Evolutionary conservation across 805 yeast species (phyloP).

Genomic region (Metschnikowia koreensis): DNA sequence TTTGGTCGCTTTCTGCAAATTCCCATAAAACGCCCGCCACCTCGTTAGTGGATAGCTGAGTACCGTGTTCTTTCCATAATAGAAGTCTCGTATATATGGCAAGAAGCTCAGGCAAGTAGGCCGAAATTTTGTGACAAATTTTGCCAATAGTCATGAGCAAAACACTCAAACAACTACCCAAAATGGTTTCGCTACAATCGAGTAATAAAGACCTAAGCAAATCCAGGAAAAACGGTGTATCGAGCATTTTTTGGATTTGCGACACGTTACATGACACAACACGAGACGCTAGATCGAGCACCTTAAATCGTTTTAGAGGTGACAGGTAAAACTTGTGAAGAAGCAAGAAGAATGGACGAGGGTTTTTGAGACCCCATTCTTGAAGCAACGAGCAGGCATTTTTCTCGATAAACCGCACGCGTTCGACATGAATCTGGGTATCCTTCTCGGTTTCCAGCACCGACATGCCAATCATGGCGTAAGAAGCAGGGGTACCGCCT

Average conservation of each 20-base stretch:
- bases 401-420: conserved; percentile 45
- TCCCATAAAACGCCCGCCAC: conserved; percentile 18
- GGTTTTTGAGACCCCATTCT: conserved; percentile 41
- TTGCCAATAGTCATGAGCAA: conserved; percentile 43
- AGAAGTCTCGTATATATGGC: conserved; percentile 43
- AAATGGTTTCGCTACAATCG: conserved; percentile 41
- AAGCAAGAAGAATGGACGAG: conserved; percentile 34
- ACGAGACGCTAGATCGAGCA: conserved; percentile 36
- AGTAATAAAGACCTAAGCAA: conserved; percentile 38
- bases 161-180: conserved; percentile 34
- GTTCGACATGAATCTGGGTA: conserved; percentile 44
- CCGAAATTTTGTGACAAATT: conserved; percentile 32
- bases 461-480: conserved; percentile 19
- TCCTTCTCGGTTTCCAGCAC: conserved; percentile 18
- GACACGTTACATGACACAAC: conserved; percentile 30
- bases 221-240: conserved; percentile 36
- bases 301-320: conserved; percentile 35
- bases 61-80: conserved; percentile 7
- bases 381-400: conserved; percentile 43
- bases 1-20: conserved; percentile 14
- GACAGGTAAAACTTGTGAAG: conserved; percentile 35
- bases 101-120: conserved; percentile 40
- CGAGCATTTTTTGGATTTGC: conserved; percentile 28
- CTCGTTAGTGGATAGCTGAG: neutral
- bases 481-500: conserved; percentile 18